Evolutionary conservation across 1,284 basidiomycete species (phyloP).

Genomic region (Chalciporus sp.): DNA sequence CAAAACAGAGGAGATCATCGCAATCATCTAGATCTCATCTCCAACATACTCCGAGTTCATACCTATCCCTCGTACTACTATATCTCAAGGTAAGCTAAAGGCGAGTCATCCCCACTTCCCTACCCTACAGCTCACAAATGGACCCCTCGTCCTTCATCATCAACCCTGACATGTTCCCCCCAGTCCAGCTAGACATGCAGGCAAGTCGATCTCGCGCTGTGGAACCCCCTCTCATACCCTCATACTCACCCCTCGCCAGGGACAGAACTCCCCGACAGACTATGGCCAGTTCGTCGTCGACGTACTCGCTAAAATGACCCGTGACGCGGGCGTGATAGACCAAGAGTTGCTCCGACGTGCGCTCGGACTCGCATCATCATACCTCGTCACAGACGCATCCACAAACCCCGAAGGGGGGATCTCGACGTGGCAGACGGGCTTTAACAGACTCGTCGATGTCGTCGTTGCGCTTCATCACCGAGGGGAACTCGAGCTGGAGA

Average conservation of each 20-base stretch:
- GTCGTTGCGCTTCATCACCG: constrained; percentile 65
- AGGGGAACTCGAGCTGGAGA: constrained; percentile 68
- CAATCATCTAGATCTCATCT: constrained; percentile 1
- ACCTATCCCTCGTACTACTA: neutral
- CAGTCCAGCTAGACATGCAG: constrained; percentile 34
- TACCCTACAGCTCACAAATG: constrained; percentile 21
- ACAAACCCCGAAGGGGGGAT: constrained; percentile 61
- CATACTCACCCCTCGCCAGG: constrained; percentile 7
- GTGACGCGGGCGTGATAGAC: constrained; percentile 51
- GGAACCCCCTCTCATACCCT: neutral
- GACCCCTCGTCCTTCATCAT: constrained; percentile 28
- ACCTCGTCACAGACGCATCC: constrained; percentile 70
- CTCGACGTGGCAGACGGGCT: constrained; percentile 63
- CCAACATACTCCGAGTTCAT: no score
- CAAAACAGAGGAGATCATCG: neutral
- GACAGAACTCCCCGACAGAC: constrained; percentile 51
- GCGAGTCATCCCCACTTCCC: constrained; percentile 3
- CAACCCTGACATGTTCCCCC: constrained; percentile 18
- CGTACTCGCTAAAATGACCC: constrained; percentile 53
- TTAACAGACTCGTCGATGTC: constrained; percentile 69
- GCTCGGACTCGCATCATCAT: constrained; percentile 71
- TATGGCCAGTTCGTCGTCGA: constrained; percentile 61
- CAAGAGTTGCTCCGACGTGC: constrained; percentile 65
- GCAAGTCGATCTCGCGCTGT: constrained; percentile 16
- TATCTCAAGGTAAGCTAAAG: constrained; percentile 11